Conservation (phyloP, 768 basidiomycete species). For the Cystobasidium tubakii region DNA sequence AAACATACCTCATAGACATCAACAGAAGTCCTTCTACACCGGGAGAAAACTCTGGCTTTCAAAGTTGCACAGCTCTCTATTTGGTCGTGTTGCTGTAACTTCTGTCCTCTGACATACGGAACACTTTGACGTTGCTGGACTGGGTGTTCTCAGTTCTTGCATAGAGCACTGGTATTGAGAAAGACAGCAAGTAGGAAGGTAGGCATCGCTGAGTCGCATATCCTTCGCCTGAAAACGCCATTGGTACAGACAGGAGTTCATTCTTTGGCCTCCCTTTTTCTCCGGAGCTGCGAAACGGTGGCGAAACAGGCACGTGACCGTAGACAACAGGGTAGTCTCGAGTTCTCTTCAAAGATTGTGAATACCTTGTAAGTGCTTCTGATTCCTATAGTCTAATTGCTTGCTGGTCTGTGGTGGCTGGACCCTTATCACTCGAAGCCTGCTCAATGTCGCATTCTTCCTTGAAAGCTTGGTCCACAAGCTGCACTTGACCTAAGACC, state of each 20-base stretch:
- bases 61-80: background rate
- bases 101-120: background rate
- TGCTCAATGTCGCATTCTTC: background rate
- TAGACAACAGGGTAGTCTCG: background rate
- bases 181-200: too few relatives aligned
- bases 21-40: background rate
- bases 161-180: too few relatives aligned
- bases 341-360: background rate
- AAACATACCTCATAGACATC: background rate
- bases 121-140: too few relatives aligned
- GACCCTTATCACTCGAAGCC: background rate
- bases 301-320: background rate
- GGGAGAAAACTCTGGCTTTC: background rate
- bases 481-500: background rate
- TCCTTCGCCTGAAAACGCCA: too few relatives aligned
- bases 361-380: background rate
- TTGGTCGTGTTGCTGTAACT: background rate
- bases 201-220: too few relatives aligned
- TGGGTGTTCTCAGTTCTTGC: too few relatives aligned
- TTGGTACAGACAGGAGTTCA: background rate
- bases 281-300: background rate
- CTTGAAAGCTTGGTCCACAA: background rate
- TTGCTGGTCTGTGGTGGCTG: background rate
- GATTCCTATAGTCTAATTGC: background rate
- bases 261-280: too few relatives aligned